Evolutionary conservation across 768 basidiomycete genomes (phyloP), one percentile per base, ranked within the genome.

Genomic region (Xerocomellus intermedius): DNA sequence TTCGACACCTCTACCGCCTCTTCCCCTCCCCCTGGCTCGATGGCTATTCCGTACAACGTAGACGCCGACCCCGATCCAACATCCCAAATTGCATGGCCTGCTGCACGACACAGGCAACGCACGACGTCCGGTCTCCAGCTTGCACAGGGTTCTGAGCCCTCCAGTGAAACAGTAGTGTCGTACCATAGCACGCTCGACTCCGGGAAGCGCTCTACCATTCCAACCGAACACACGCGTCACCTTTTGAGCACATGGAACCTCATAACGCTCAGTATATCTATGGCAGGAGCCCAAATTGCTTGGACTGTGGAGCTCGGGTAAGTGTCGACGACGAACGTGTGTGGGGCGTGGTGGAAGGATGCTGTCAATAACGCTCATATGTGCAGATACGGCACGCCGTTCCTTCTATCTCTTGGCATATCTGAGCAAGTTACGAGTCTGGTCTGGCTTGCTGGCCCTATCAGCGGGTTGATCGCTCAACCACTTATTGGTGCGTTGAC

Each of bases 291-390:
- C 7, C 91, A 97, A 74, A 86, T 98, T 24, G 89, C 92, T 2
- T 98, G 95, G 95, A 96, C 94, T 1, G 89, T 97, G 4, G 94
- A 96, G 67, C 82, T 95, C 24, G 93, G 92, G 93, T 94, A 65
- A 60, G 87, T 73, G 28, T 50, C 33, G 9, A 43, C 21, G 22
- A 17, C 8, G 30, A 57, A 49, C 50, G 42, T 54, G 50, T 50
- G 17, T 22, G 24, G 22, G 44, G 41, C 19, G 10, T 48, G 55
- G 22, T 41, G 16, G 21, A 42, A 55, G 43, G 41, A 28, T 37
- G 39, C 36, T 3, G 38, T 45, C n/a, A 21, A 41, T 62, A 28
- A 54, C 42, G 14, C 32, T 41, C 17, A 22, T 41, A 59, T 54
- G 52, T 48, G 48, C 62, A 97, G 96, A 69, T 97, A 96, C 64